phyloP scores from a whole-genome alignment of 169 alveolate species.

The Cryptosporidium xiaoi region DNA sequence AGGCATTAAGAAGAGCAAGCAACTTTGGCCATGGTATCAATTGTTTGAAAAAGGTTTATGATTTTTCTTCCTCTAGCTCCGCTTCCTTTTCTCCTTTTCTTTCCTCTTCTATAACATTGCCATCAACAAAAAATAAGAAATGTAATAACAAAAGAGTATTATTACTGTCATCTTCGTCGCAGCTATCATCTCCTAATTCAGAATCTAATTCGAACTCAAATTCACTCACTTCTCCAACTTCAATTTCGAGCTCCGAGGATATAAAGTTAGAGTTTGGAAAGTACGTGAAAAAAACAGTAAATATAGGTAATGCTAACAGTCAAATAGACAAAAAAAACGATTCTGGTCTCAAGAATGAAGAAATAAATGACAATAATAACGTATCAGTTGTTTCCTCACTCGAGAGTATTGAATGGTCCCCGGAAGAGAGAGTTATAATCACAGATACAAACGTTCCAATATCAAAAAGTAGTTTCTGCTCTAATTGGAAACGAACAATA shows the following conservation, averaged over 20 bases:
- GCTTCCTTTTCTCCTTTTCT: too few relatives aligned
- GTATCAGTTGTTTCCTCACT: conserved; percentile 10
- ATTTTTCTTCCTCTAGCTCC: too few relatives aligned
- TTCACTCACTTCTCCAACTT: not conserved
- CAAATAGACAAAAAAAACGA: too few relatives aligned
- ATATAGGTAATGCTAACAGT: not conserved
- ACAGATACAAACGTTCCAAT: not conserved
- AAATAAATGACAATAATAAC: conserved; percentile 5
- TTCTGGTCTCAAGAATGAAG: not conserved
- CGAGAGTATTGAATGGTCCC: conserved; percentile 52
- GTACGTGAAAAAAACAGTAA: not conserved
- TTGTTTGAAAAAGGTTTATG: too few relatives aligned
- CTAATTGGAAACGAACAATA: conserved; percentile 37
- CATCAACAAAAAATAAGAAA: too few relatives aligned
- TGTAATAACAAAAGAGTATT: too few relatives aligned
- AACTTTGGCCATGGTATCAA: too few relatives aligned
- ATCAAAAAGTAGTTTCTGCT: conserved; percentile 16
- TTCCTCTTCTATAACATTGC: too few relatives aligned
- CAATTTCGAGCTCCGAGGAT: not conserved
- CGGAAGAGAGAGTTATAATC: conserved; percentile 44
- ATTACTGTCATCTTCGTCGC: too few relatives aligned
- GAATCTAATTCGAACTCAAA: not conserved
- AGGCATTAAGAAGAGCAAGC: not conserved
- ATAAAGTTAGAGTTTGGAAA: not conserved
- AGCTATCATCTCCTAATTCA: too few relatives aligned